A percentile compares a stretch with the other conserved stretches of the same genome.
Conservation (phyloP, 495 filamentous ascomycete species). For the Hypoxylon cercidicola region DNA sequence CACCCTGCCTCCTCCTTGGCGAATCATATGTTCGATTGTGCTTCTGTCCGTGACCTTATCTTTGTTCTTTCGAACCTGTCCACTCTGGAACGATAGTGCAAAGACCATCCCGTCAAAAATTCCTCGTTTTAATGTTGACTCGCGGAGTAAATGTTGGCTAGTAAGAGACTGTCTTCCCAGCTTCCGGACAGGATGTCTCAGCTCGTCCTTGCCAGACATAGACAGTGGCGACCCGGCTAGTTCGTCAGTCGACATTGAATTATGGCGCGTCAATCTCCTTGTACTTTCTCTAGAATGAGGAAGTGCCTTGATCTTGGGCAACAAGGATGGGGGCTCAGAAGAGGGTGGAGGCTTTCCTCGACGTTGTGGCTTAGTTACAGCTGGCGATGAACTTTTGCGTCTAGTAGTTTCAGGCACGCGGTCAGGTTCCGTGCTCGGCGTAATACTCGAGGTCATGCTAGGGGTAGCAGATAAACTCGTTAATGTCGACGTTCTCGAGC, state of each 20-base stretch:
- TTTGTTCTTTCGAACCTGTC: conserved; percentile 62
- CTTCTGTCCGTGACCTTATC: conserved; percentile 63
- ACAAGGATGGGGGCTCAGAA: conserved; percentile 23
- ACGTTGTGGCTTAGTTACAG: conserved; percentile 38
- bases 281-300: conserved; percentile 35
- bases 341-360: conserved; percentile 34
- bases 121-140: conserved; percentile 33
- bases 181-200: conserved; percentile 23
- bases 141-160: conserved; percentile 25
- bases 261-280: conserved; percentile 32
- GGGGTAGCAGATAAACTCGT: conserved; percentile 52
- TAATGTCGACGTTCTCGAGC: conserved; percentile 44
- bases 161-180: conserved; percentile 30
- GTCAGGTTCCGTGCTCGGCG: conserved; percentile 38
- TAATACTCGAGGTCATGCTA: conserved; percentile 42
- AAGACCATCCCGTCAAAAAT: conserved; percentile 84
- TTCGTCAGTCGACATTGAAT: conserved; percentile 55
- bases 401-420: conserved; percentile 5
- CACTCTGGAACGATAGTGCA: conserved; percentile 72
- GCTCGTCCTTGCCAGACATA: conserved; percentile 16
- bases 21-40: conserved; percentile 56
- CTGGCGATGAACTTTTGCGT: conserved; percentile 47
- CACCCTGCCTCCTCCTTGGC: conserved; percentile 74
- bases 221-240: conserved; percentile 45
- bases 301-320: conserved; percentile 41